Conservation (phyloP, 2,329 filamentous ascomycete species). For the Colletotrichum melonis region DNA sequence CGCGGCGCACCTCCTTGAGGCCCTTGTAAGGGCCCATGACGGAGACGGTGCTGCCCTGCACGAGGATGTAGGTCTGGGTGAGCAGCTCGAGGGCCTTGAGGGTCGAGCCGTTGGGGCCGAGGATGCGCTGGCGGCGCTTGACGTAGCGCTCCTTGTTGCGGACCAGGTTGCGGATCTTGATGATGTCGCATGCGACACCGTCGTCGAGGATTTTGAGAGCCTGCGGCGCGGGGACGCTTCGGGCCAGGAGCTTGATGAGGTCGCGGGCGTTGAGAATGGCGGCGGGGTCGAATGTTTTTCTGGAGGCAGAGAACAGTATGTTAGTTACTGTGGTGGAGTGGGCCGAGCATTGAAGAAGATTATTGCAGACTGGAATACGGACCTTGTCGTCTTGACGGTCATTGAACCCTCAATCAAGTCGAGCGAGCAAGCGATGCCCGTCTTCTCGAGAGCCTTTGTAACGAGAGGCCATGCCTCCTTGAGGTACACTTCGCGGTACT, state of each 20-base stretch:
- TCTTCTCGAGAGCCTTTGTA: slow-evolving; percentile 86
- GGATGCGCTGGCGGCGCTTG: slow-evolving; percentile 90
- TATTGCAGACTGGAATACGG: slow-evolving; percentile 58
- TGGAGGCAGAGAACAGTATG: slow-evolving; percentile 37
- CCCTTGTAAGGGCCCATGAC: slow-evolving; percentile 94
- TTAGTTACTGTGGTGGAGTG: neutral
- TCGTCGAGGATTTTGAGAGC: slow-evolving; percentile 96
- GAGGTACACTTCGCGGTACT: slow-evolving; percentile 95
- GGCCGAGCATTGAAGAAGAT: slow-evolving; percentile 52
- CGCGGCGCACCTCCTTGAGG: slow-evolving; percentile 88
- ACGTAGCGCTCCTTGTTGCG: slow-evolving; percentile 96
- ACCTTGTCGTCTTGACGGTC: slow-evolving; percentile 92
- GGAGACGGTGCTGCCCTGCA: slow-evolving; percentile 95
- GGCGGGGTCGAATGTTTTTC: slow-evolving; percentile 91
- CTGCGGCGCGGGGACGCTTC: slow-evolving; percentile 92
- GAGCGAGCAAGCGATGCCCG: slow-evolving; percentile 89
- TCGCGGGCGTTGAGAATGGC: slow-evolving; percentile 94
- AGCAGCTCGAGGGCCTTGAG: slow-evolving; percentile 94
- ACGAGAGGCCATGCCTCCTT: slow-evolving; percentile 94
- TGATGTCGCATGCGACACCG: slow-evolving; percentile 90
- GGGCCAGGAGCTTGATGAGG: slow-evolving; percentile 89
- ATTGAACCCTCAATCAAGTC: slow-evolving; percentile 96
- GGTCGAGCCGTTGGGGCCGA: slow-evolving; percentile 91
- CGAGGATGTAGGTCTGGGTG: slow-evolving; percentile 91
- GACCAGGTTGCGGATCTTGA: slow-evolving; percentile 93